These are phyloP conservation scores for Grosmannia huntii DNA, from an alignment of 2,329 filamentous ascomycete species.

Conservation along the genomic window DNA sequence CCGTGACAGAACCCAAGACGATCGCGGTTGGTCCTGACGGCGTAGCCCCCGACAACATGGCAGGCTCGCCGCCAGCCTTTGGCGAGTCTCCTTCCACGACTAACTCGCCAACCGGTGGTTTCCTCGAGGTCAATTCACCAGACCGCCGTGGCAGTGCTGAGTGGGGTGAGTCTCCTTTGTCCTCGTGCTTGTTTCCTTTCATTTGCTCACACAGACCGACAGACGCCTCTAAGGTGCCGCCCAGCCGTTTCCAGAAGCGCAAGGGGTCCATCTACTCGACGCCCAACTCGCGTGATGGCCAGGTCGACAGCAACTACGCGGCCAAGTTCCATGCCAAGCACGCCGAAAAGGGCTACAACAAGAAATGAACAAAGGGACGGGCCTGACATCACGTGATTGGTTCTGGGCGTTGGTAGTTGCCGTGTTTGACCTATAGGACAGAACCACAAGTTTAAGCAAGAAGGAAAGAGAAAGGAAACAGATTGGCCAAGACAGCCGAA, in stretches of 20 bases:
- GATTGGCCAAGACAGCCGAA: too few relatives aligned
- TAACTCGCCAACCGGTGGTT: slow-evolving; percentile 12
- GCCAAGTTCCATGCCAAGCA: slow-evolving; percentile 49
- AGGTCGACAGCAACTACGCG: slow-evolving; percentile 46
- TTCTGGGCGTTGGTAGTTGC: too few relatives aligned
- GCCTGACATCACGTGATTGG: too few relatives aligned
- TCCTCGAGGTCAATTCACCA: slow-evolving; percentile 15
- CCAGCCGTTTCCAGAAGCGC: slow-evolving; percentile 56
- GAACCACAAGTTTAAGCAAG: neutral
- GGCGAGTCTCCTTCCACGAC: neutral
- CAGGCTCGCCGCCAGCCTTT: neutral
- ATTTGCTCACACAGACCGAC: neutral
- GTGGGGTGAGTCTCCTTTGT: slow-evolving; percentile 1
- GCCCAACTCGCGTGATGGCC: slow-evolving; percentile 50
- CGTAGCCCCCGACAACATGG: neutral
- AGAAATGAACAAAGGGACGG: slow-evolving; percentile 14
- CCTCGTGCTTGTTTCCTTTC: neutral
- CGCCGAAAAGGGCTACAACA: slow-evolving; percentile 34
- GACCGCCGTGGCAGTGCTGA: slow-evolving; percentile 1
- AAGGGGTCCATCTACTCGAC: slow-evolving; percentile 58
- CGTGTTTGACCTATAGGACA: too few relatives aligned
- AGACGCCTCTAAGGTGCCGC: slow-evolving; percentile 56
- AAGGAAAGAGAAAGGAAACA: neutral
- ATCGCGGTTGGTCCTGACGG: neutral
- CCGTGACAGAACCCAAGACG: neutral